Evolutionary conservation across 768 basidiomycete genomes (phyloP), one percentile per base, ranked within the genome.

Genomic region (Lactarius akahatsu): DNA sequence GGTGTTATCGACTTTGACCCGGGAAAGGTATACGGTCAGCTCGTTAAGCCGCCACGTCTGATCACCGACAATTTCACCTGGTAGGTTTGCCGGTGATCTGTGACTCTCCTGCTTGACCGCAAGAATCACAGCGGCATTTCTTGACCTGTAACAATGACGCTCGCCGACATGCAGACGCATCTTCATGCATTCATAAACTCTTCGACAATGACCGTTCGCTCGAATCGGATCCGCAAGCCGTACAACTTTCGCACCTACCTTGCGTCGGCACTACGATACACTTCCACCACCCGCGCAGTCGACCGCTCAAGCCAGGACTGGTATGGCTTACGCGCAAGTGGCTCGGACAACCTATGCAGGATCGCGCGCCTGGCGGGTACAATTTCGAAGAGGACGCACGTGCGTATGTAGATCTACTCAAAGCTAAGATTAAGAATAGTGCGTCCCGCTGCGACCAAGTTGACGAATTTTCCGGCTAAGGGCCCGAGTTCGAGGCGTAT

Each of bases 281-380:
- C 11, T 99, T 88, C 78, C 91, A 95, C 73, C 96, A 99, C 77
- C 93, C 96, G 0, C 88, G 94, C 23, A 94, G 96, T 1, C 85
- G 92, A 47, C 95, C 96, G 0, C 85, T 94, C 15, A 98, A 98
- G 77, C 93, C 96, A 0, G 94, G 92, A 1, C 83, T 99, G 10
- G 95, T 94, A 23, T 98, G 94, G 94, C 85, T 92, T 92, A 55
- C 1, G 32, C 91, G 92, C 74, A 94, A 92, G 74, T 97, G 94
- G 93, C 89, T 92, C 63, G 85, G 84, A 98, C 98, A 52, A 96
- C 92, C 95, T 71, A 98, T 99, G 56, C 96, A 98, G 76, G 85
- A 83, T 0, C 78, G 85, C 0, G 93, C 92, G 0, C 89, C 90
- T 59, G 90, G 89, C 2, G 94, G 94, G 4, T 96, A 98, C 74